Conservation (phyloP, 148 eudicot genomes). For the Rhododendron ferrugineum region DNA sequence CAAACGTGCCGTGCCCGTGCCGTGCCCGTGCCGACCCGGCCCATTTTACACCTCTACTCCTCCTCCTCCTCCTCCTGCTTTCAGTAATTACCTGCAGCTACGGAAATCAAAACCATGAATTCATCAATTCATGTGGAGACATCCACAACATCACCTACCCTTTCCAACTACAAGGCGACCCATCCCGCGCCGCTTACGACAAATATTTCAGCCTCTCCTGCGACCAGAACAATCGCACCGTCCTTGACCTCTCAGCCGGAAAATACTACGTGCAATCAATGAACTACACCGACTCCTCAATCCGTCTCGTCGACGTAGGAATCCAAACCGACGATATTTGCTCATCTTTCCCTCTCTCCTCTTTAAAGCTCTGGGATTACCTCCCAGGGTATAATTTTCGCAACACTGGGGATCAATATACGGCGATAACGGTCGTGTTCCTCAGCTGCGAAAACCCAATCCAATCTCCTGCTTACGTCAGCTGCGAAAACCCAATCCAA, state of each 20-base stretch:
- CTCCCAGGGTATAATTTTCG: no score
- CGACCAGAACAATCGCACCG: conserved; percentile 5
- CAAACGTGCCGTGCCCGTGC: no score
- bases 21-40: no score
- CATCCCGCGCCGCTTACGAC: neutral
- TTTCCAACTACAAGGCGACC: neutral
- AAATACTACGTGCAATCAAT: conserved; percentile 18
- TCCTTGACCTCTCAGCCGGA: neutral
- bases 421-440: neutral
- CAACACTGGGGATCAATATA: rapidly evolving
- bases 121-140: neutral
- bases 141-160: conserved; percentile 8
- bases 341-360: conserved; percentile 2
- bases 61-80: neutral
- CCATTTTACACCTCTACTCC: no score
- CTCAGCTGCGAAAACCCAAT: conserved; percentile 8
- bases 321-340: neutral
- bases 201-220: neutral
- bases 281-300: conserved; percentile 7
- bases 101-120: neutral
- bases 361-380: no score
- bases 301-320: conserved; percentile 14
- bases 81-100: neutral
- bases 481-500: neutral
- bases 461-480: neutral